Base-by-base conservation (phyloP, 352 stramenopile species). In the Globisporangium recalcitrans region DNA sequence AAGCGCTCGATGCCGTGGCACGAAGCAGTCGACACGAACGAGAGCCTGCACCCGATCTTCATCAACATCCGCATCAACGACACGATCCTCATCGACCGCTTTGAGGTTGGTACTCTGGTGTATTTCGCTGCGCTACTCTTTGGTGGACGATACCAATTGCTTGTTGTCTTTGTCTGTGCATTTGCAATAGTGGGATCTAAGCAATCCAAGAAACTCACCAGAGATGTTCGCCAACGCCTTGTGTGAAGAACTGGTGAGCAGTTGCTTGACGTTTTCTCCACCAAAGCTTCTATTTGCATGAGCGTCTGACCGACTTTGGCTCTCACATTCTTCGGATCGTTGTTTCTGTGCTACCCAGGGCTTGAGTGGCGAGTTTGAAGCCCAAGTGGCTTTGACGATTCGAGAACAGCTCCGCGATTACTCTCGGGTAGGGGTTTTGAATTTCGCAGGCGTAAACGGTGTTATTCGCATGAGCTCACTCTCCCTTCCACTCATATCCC, bases 31-130 rank as follows among this genome's bases (percentile, higher is more conserved):
- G 34, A 58, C 13, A 71, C 68, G 14, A 67, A 22, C 14, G 79
- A 90, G 67, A 88, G 78, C 64, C 69, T 93, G 36, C 77, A 90
- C 44, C 84, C 81, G 24, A 91, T 93, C 42, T 89, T 78, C 61
- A 87, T 93, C 68, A 93, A 93, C 63, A 68, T 93, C 48, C 81
- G 84, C 34, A 69, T 93, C 44, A 86, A 88, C 64, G 84, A 93
- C 65, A 91, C 84, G 38, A 78, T 93, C 55, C 78, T 90, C 38
- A 86, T 89, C 61, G 84, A 93, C 58, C 74, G 80, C 42, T 93
- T 93, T 65, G 84, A 93, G 68, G 72, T 80, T 32, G 19, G 69
- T 51, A 10, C 1, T 16, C 52, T 26, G 6, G 4, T n/a, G 11
- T 13, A 29, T 29, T 60, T 19, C 10, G 11, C 36, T 44, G n/a